Evolutionary conservation across 208 protist genomes (phyloP).

Genomic region (Acanthamoeba royreba): DNA sequence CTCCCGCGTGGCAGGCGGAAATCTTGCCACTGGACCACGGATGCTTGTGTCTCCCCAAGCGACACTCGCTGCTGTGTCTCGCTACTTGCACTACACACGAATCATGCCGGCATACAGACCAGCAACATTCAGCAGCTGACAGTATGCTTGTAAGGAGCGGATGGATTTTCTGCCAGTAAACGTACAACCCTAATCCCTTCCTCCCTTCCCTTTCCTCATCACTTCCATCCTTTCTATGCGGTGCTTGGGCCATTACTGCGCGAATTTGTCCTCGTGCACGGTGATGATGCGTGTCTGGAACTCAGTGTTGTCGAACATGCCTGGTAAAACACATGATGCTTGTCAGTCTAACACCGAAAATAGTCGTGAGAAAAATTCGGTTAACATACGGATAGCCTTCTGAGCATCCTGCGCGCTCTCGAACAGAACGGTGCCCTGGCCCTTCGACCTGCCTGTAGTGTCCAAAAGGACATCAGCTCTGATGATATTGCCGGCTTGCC

Average conservation of each 20-base stretch:
- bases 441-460: background rate
- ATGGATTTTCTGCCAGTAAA: background rate
- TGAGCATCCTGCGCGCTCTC: background rate
- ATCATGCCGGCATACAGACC: too few species aligned
- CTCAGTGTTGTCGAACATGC: slow-evolving; percentile 19
- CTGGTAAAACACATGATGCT: too few species aligned
- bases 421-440: background rate
- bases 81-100: too few species aligned
- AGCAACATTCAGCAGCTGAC: too few species aligned
- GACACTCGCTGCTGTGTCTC: too few species aligned
- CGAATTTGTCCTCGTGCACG: slow-evolving; percentile 18
- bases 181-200: background rate
- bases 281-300: slow-evolving; percentile 3
- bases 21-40: too few species aligned
- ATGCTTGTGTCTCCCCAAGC: too few species aligned
- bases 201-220: background rate
- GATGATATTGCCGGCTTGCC: background rate
- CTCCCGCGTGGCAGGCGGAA: too few species aligned
- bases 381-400: background rate
- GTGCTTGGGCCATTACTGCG: background rate
- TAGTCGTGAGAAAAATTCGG: background rate
- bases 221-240: background rate
- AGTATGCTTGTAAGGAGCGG: too few species aligned
- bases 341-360: background rate
- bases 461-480: background rate